A percentile compares a stretch with the other conserved stretches of the same genome.
Conservation (phyloP, 2,329 filamentous ascomycete genomes). For the Eutypella sp. region DNA sequence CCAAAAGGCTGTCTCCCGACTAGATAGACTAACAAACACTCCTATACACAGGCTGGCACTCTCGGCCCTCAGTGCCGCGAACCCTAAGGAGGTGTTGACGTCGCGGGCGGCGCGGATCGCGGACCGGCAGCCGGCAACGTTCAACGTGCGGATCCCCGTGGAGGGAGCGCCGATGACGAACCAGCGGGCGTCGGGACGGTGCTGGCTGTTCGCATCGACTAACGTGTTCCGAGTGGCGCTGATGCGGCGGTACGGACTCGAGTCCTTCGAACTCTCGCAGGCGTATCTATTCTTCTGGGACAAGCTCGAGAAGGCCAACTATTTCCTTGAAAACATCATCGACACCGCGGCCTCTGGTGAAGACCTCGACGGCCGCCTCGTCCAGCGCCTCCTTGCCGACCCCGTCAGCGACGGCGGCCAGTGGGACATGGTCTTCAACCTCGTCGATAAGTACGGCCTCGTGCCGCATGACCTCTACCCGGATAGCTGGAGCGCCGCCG, state of each 20-base stretch:
- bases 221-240: conserved; percentile 87
- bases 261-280: conserved; percentile 80
- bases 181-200: conserved; percentile 74
- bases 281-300: conserved; percentile 90
- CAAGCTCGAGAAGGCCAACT: conserved; percentile 88
- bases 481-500: conserved; percentile 73
- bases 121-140: conserved; percentile 75
- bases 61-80: conserved; percentile 63
- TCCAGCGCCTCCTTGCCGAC: conserved; percentile 62
- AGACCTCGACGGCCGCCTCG: conserved; percentile 65
- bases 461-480: conserved; percentile 78
- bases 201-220: conserved; percentile 90
- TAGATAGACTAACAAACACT: no score
- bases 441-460: conserved; percentile 84
- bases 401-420: conserved; percentile 80
- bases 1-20: no score
- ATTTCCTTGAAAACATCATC: conserved; percentile 79
- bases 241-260: conserved; percentile 76
- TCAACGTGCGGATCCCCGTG: conserved; percentile 76
- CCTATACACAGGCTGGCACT: conserved; percentile 60
- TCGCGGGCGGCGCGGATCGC: conserved; percentile 57
- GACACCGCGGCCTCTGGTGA: conserved; percentile 62
- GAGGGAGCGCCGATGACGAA: conserved; percentile 83
- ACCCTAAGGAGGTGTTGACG: conserved; percentile 61
- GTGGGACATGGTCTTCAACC: conserved; percentile 87